Conservation (phyloP, 2,329 filamentous ascomycete species). For the Ophiostoma quercus region DNA sequence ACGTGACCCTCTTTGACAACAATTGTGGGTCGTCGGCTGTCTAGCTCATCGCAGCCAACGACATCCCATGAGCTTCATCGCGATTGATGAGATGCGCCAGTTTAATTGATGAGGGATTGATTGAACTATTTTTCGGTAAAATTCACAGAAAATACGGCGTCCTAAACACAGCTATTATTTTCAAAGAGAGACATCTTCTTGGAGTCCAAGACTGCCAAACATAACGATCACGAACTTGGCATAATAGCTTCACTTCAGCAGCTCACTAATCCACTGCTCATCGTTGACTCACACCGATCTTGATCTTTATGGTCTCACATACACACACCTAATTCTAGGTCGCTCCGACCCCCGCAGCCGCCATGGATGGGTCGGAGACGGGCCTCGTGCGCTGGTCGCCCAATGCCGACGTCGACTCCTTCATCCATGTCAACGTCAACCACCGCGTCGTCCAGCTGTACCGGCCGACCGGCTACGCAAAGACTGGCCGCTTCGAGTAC, state of each 20-base stretch:
- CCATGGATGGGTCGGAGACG: slow-evolving; percentile 55
- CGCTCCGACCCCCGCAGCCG: background rate
- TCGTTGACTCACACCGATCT: background rate
- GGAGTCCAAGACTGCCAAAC: background rate
- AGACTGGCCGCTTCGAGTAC: slow-evolving; percentile 53
- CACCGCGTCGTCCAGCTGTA: slow-evolving; percentile 59
- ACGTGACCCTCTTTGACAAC: slow-evolving; percentile 1
- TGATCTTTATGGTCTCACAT: background rate
- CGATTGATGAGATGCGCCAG: background rate
- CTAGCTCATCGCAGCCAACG: background rate
- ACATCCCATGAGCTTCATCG: slow-evolving; percentile 2
- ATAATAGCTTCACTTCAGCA: slow-evolving; percentile 12
- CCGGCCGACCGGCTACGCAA: slow-evolving; percentile 55
- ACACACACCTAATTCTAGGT: background rate
- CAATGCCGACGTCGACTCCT: slow-evolving; percentile 53
- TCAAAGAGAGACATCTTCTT: too few species aligned
- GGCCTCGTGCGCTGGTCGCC: slow-evolving; percentile 64
- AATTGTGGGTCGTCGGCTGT: background rate
- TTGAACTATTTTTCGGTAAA: background rate
- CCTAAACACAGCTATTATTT: too few species aligned
- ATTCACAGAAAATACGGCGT: background rate
- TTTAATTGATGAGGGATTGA: background rate
- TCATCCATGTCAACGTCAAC: slow-evolving; percentile 61
- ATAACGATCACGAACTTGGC: background rate
- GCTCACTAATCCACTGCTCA: background rate